These are phyloP conservation scores for Pistacia atlantica DNA, from an alignment of 345 rosid genomes.

Conservation along the genomic window DNA sequence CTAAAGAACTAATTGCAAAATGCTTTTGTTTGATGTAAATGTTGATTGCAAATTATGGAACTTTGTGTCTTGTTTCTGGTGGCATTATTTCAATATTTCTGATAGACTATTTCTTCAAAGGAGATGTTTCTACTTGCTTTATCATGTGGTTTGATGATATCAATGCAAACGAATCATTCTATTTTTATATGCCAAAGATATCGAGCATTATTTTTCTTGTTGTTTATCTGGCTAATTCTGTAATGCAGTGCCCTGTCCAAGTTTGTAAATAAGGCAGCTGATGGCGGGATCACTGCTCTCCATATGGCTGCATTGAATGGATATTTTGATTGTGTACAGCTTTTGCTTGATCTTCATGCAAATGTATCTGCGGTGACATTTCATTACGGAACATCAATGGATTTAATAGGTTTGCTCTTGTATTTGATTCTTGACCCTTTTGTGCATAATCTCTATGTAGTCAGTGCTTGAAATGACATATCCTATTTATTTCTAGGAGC, in stretches of 20 bases:
- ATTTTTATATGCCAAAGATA: background rate
- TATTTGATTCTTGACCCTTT: background rate
- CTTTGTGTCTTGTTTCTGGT: background rate
- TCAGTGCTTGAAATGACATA: conserved; percentile 14
- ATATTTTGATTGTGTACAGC: conserved; percentile 92
- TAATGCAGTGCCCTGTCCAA: conserved; percentile 76
- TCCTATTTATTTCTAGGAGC: conserved; percentile 59
- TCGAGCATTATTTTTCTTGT: background rate
- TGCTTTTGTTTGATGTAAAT: background rate
- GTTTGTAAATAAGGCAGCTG: conserved; percentile 97
- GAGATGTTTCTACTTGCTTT: conserved; percentile 3
- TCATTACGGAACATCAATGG: conserved; percentile 98
- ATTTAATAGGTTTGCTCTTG: conserved; percentile 74
- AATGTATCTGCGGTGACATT: conserved; percentile 80
- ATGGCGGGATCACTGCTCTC: conserved; percentile 98
- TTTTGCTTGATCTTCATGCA: conserved; percentile 89
- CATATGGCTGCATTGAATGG: conserved; percentile 98
- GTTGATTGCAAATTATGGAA: background rate
- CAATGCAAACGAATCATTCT: background rate
- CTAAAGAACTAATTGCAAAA: background rate
- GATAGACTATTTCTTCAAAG: background rate
- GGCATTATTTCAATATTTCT: background rate
- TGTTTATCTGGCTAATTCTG: conserved; percentile 26
- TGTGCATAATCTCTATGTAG: background rate
- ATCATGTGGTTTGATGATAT: background rate